Base-by-base conservation (phyloP, 208 protist species). In the Trypanosoma brucei region DNA sequence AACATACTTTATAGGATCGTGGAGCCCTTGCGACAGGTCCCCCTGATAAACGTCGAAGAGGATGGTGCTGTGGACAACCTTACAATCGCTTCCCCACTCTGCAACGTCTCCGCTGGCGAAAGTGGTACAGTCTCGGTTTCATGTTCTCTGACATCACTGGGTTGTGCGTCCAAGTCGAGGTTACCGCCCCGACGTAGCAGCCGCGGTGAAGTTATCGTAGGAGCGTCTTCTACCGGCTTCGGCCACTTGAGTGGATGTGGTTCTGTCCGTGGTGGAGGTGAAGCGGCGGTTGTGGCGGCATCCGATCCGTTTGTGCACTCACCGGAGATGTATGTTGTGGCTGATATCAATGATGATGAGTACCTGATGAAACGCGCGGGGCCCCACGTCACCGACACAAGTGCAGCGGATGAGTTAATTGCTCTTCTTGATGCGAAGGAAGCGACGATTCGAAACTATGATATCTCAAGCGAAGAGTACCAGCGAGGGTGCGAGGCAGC, bases 321-420 rank as follows among this genome's bases (percentile, higher is more conserved):
- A 3, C 72, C 72, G 9, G 58, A 59, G 4, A 66, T 76, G 54
- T 91, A 87, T 65, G 63, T 73, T 8, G 70, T 91, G 14, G 72
- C 77, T 1, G 82, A 91, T 65, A 90, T 94, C 62, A 94, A 91
- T 65, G 84, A 91, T 61, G 84, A 94, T 48, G 80, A 83, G 30
- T 88, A 79, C 49, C n/a, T 90, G 33, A 61, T 61, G 33, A 35
- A 75, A 59, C 79, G 82, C 14, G 72, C 72, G 30, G 81, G 83
- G 0, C 72, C 80, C 9, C 55, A 59, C 45, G 50, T 65, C 5
- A 68, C 30, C 37, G 56, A 70, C n/a, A 55, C 62, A 5, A 50
- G 22, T 37, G 56, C 54, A 6, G 40, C 57, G 14, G 67, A 75
- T 45, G 53, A 55, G 33, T 8, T 69, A 11, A 34, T 72, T 45